Evolutionary conservation across 257 asterid species (phyloP).

Genomic region (Fraxinus pennsylvanica): DNA sequence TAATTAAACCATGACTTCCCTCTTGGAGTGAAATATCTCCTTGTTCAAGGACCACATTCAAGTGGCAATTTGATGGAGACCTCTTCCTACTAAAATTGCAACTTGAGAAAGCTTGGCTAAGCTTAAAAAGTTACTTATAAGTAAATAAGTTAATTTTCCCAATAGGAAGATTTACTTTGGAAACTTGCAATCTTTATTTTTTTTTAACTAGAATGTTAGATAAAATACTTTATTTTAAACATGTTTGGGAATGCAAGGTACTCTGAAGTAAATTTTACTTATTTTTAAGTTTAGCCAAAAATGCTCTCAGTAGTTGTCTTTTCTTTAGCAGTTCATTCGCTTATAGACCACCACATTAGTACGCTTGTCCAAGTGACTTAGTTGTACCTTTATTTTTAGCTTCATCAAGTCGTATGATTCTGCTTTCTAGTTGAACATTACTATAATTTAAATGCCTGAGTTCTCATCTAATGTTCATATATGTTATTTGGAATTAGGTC

Average conservation of each 20-base stretch:
- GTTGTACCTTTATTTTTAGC: background rate
- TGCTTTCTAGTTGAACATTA: background rate
- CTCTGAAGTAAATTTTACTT: too few species aligned
- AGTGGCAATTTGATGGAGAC: background rate
- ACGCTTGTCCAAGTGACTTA: background rate
- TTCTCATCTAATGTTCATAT: slow-evolving; percentile 10
- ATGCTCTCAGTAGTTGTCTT: background rate
- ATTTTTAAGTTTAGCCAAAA: too few species aligned
- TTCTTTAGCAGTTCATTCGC: background rate
- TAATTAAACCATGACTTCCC: slow-evolving; percentile 6
- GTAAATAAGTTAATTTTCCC: background rate
- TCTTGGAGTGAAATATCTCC: slow-evolving; percentile 10
- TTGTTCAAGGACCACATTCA: background rate
- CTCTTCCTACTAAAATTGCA: background rate
- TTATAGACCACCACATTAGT: background rate
- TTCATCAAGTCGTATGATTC: background rate
- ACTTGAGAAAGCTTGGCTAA: background rate
- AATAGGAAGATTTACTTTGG: too few species aligned
- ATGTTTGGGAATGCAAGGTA: too few species aligned
- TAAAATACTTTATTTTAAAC: too few species aligned
- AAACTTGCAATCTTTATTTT: too few species aligned
- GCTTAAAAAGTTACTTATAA: background rate
- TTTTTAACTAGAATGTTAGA: too few species aligned
- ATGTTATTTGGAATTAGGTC: slow-evolving; percentile 34
- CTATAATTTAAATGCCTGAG: background rate